Conservation (phyloP, 257 asterid species). For the Solanum neorickii region DNA sequence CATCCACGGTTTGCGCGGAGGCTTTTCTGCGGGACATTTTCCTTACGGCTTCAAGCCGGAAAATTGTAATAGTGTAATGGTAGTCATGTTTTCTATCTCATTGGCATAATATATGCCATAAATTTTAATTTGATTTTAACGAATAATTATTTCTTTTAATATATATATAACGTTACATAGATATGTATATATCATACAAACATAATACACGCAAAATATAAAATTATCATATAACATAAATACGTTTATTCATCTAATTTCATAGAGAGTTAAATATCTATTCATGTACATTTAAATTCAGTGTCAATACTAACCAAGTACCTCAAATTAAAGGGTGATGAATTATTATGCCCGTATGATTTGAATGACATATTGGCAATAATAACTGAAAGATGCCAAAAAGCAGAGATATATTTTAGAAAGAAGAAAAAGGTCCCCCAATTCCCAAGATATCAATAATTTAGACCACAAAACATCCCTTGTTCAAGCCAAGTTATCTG, state of each 20-base stretch:
- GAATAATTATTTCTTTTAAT: rapidly evolving
- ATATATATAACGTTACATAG: too few species aligned
- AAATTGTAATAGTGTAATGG: neutral
- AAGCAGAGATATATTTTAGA: neutral
- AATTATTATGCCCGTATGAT: neutral
- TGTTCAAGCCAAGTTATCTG: neutral
- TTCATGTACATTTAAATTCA: too few species aligned
- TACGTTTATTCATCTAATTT: too few species aligned
- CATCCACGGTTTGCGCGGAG: neutral
- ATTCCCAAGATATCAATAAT: neutral
- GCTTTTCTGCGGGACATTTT: neutral
- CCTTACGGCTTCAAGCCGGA: neutral
- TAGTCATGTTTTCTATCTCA: neutral
- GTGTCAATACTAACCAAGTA: too few species aligned
- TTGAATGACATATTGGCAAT: neutral
- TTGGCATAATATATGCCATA: neutral
- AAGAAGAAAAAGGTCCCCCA: neutral
- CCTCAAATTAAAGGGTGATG: too few species aligned
- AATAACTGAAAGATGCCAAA: neutral
- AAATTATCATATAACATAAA: rapidly evolving
- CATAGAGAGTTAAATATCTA: too few species aligned
- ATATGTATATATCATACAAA: too few species aligned
- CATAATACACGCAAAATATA: too few species aligned
- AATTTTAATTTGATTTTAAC: too few species aligned
- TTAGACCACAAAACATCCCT: neutral